Percentiles rank a stretch among this genome's conserved stretches.
Evolutionary conservation across 495 filamentous ascomycete species (phyloP).

Genomic region (Penicillium canescens): DNA sequence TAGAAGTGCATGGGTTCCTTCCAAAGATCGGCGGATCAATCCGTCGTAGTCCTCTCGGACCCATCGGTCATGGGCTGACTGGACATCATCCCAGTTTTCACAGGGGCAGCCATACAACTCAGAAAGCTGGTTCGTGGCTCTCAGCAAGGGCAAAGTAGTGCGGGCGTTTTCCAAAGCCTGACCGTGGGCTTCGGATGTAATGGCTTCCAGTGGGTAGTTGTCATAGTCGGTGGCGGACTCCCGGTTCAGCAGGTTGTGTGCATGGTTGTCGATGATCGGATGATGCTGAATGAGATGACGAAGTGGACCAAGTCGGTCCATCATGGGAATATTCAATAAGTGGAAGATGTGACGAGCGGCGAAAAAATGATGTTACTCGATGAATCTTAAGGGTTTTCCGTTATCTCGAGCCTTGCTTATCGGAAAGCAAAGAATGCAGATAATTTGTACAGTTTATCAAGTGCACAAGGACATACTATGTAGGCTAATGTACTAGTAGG

Average conservation of each 20-base stretch:
- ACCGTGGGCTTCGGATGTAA: conserved; percentile 75
- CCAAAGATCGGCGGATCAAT: conserved; percentile 64
- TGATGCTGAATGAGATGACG: conserved; percentile 57
- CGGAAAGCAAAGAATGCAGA: too few species aligned
- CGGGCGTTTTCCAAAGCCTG: conserved; percentile 59
- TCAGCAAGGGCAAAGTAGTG: conserved; percentile 65
- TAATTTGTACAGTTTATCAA: too few species aligned
- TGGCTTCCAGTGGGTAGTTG: conserved; percentile 51
- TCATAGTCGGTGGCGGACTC: conserved; percentile 32
- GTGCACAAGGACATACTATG: too few species aligned
- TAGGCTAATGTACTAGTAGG: too few species aligned
- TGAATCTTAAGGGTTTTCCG: neutral
- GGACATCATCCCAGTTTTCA: conserved; percentile 61
- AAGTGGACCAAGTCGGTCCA: conserved; percentile 37
- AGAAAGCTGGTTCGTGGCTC: conserved; percentile 69
- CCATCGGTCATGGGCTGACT: conserved; percentile 56
- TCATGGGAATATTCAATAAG: conserved; percentile 12
- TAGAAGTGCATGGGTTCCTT: conserved; percentile 74
- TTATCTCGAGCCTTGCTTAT: neutral
- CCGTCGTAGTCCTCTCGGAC: conserved; percentile 55
- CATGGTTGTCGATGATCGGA: conserved; percentile 88
- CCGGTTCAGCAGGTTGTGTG: conserved; percentile 68
- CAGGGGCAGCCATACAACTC: conserved; percentile 58
- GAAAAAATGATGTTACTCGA: neutral
- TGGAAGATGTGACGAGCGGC: neutral